Evolutionary conservation across 1,139 yeast species (phyloP).

Genomic region (Geotrichum europaeum): DNA sequence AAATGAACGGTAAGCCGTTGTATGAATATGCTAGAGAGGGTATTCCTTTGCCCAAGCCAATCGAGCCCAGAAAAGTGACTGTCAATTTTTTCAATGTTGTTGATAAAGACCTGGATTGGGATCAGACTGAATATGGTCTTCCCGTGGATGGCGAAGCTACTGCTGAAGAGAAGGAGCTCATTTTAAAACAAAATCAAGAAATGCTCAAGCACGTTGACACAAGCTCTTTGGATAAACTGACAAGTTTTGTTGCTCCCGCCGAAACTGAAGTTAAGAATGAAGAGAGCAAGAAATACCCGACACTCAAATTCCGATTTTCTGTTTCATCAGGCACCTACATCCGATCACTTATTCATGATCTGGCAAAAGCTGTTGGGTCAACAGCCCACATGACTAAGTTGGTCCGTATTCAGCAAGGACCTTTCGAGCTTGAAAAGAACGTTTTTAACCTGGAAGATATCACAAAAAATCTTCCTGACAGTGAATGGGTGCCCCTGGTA

Average conservation of each 20-base stretch:
- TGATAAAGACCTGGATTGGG: constrained; percentile 11
- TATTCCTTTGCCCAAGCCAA: constrained; percentile 71
- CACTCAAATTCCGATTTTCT: constrained; percentile 59
- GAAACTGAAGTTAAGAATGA: not conserved
- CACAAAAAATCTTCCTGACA: constrained; percentile 8
- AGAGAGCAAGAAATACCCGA: constrained; percentile 11
- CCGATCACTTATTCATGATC: constrained; percentile 80
- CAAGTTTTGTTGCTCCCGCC: constrained; percentile 3
- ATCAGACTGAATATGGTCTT: constrained; percentile 13
- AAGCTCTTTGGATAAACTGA: constrained; percentile 5
- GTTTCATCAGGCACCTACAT: constrained; percentile 97
- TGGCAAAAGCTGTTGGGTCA: constrained; percentile 74
- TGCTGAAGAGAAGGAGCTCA: constrained; percentile 12
- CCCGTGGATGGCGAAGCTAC: constrained; percentile 15
- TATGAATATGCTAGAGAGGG: constrained; percentile 94
- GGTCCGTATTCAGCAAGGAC: constrained; percentile 67
- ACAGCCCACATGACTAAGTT: constrained; percentile 88
- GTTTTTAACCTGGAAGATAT: constrained; percentile 66
- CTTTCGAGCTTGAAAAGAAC: constrained; percentile 70
- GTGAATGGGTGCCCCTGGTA: constrained; percentile 18
- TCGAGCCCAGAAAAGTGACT: constrained; percentile 67
- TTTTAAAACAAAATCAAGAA: constrained; percentile 12
- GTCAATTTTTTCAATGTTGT: constrained; percentile 51
- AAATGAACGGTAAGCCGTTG: constrained; percentile 88
- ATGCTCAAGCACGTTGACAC: constrained; percentile 7